Base-by-base conservation (phyloP, 768 basidiomycete genomes). In the Russula sp. region DNA sequence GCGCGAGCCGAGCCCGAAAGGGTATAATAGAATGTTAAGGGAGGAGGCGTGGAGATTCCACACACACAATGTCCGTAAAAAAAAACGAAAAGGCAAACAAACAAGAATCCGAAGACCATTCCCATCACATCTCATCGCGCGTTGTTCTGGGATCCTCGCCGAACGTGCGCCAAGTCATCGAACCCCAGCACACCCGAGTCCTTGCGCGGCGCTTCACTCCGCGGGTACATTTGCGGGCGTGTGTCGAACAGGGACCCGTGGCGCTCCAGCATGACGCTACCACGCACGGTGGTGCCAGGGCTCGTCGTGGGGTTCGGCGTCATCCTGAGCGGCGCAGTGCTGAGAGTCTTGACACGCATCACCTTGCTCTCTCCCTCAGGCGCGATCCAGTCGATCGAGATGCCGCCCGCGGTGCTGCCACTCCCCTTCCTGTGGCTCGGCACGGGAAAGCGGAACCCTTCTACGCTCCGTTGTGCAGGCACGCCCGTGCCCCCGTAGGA, bases 361-460 rank as follows among this genome's bases (percentile, higher is more conserved):
- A 39, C 2, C 35, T n/a, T 18, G 16, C 18, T 8, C 5, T 39
- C 32, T 4, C 34, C n/a, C 50, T 66, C 63, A n/a, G 50, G 36
- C 34, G 48, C 18, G 50, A 66, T 64, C 65, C 65, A 66, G 41
- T 58, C 56, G n/a, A 57, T 60, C 32, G 56, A 51, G 18, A 60
- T 20, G 45, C 41, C 62, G 10, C 55, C 49, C 4, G 14, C 45
- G 4, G 45, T 32, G 63, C 49, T 50, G 47, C 9, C 20, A 47
- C 57, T 45, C 29, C 25, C 32, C 7, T 10, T 39, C 8, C 41
- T 29, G 8, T 20, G 22, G 7, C 36, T 57, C 49, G n/a, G 0
- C n/a, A n/a, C n/a, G 32, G 41, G 32, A 13, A 14, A 7, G 45
- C 18, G 16, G 16, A 20, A 11, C 25, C 39, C 10, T 16, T 35